Conservation (phyloP, 805 yeast species). For the Helenozyma baotianmanensis region DNA sequence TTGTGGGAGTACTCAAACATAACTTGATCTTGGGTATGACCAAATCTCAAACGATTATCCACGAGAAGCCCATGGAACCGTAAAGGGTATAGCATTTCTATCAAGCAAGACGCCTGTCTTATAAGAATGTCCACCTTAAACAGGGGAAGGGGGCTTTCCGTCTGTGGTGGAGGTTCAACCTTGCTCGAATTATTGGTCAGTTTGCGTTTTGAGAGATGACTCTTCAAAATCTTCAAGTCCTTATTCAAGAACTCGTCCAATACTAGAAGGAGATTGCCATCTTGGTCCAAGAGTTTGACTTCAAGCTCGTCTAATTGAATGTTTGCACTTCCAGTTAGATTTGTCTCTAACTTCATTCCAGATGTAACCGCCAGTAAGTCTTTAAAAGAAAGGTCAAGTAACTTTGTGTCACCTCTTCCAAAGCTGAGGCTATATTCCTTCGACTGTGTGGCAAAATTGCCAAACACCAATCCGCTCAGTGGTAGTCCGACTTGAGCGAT, state of each 20-base stretch:
- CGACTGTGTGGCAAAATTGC: slow-evolving; percentile 5
- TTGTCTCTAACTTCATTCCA: neutral
- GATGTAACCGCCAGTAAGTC: slow-evolving; percentile 3
- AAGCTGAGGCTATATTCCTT: slow-evolving; percentile 2
- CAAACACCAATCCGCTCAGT: neutral
- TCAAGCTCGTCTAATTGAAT: slow-evolving; percentile 3
- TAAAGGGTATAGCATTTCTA: slow-evolving; percentile 9
- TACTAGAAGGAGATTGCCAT: slow-evolving; percentile 1
- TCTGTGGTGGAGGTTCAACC: too few relatives aligned
- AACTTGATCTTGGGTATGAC: neutral
- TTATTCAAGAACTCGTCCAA: neutral
- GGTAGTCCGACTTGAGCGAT: neutral
- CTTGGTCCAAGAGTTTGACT: slow-evolving; percentile 5
- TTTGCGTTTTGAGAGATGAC: too few relatives aligned
- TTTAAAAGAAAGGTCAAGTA: slow-evolving; percentile 1
- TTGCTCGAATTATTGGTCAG: too few relatives aligned
- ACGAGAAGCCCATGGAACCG: slow-evolving; percentile 4
- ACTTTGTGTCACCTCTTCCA: neutral
- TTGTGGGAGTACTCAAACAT: slow-evolving; percentile 4
- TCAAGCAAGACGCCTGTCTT: neutral
- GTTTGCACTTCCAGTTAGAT: slow-evolving; percentile 1
- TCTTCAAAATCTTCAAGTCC: slow-evolving; percentile 2
- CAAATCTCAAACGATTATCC: slow-evolving; percentile 2
- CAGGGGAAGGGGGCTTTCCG: too few relatives aligned
- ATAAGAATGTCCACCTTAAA: slow-evolving; percentile 1